Evolutionary conservation across 768 basidiomycete species (phyloP), one percentile per base, ranked within the genome.

Genomic region (Strobilomyces echinocephalus): DNA sequence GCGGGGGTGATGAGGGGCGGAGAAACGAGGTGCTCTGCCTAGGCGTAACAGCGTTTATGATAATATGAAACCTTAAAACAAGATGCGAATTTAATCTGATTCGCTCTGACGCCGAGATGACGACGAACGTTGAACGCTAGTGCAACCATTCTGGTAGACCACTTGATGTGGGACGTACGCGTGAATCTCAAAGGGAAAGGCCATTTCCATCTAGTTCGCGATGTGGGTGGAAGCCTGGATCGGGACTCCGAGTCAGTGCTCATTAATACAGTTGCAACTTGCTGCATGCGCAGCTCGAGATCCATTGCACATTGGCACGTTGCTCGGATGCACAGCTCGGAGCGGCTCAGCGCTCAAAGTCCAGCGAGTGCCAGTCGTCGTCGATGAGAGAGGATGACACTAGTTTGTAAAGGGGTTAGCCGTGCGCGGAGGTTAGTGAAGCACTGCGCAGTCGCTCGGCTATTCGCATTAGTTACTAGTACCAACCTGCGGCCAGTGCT

Each of bases 91-190:
- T 42, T 26, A 42, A 62, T 56, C 55, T 47, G 51, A 58, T 55
- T 56, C 61, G 59, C 44, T 61, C 66, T 60, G 63, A 50, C 50
- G 46, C 61, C 66, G 58, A 65, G 55, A 65, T 64, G 63, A 65
- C 35, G 35, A 36, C 43, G 28, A 31, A 52, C 54, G 39, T 15
- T 53, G 56, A 46, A 24, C 21, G 34, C 30, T 46, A 49, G 47
- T 52, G 53, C 16, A 50, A 58, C 38, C 55, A 39, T 33, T 41
- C 40, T 43, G 45, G 26, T 12, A 24, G 16, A 52, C 50, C 44
- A 48, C 54, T 33, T 49, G 47, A 52, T 52, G 52, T 60, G 39
- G 53, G 34, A 47, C 33, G 45, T 46, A 36, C 21, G 45, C 33
- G 38, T 49, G 33, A 46, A 64, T 60, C 44, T 48, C 30, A 30